These are phyloP conservation scores for Lagenidium sp. DNA, from an alignment of 352 stramenopile genomes.

Conservation along the genomic window DNA sequence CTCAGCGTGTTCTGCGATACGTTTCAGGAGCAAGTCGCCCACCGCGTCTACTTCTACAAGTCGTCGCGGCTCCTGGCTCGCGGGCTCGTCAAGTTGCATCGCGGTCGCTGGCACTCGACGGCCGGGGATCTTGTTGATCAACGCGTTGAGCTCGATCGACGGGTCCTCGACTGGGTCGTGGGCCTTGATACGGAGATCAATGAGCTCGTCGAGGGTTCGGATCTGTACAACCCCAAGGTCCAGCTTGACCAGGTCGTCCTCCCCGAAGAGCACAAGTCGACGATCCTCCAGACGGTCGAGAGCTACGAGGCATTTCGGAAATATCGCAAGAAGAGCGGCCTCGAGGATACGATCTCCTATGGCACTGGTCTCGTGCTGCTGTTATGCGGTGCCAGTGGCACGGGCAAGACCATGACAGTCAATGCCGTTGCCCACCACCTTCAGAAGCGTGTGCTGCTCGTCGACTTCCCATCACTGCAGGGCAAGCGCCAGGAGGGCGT, in stretches of 20 bases:
- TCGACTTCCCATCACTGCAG: constrained; percentile 82
- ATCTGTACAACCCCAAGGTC: constrained; percentile 82
- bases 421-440: constrained; percentile 81
- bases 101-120: constrained; percentile 75
- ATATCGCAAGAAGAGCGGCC: constrained; percentile 70
- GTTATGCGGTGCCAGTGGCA: constrained; percentile 74
- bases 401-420: constrained; percentile 89
- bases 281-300: constrained; percentile 71
- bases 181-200: constrained; percentile 86
- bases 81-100: constrained; percentile 74
- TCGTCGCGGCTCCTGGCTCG: constrained; percentile 64
- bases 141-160: constrained; percentile 75
- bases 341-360: constrained; percentile 74
- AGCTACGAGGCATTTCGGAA: constrained; percentile 76
- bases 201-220: constrained; percentile 81
- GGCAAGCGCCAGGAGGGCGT: constrained; percentile 70
- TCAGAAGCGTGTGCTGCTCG: constrained; percentile 82
- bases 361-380: constrained; percentile 72
- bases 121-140: constrained; percentile 82
- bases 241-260: constrained; percentile 79
- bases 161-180: constrained; percentile 82
- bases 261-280: constrained; percentile 74
- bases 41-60: constrained; percentile 88
- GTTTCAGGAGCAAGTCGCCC: constrained; percentile 82
- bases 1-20: constrained; percentile 84